Conservation (phyloP, 2,329 filamentous ascomycete genomes). For the Colletotrichum sp. region DNA sequence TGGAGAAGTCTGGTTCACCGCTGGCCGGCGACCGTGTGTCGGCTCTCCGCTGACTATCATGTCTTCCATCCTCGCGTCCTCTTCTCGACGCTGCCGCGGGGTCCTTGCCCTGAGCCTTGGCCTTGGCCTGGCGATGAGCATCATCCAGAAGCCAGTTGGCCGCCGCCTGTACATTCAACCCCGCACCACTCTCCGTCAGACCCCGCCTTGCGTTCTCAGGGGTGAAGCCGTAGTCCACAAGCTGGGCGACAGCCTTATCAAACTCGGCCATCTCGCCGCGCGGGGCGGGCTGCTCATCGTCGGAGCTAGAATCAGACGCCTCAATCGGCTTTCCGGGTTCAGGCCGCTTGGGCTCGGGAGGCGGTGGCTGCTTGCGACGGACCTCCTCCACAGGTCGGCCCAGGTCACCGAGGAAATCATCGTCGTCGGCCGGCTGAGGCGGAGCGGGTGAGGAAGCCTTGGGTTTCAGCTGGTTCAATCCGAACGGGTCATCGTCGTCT, state of each 20-base stretch:
- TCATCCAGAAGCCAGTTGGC: slow-evolving; percentile 91
- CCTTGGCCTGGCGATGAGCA: slow-evolving; percentile 83
- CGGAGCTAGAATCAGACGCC: slow-evolving; percentile 50
- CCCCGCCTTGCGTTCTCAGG: slow-evolving; percentile 83
- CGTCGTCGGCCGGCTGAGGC: slow-evolving; percentile 45
- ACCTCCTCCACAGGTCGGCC: slow-evolving; percentile 70
- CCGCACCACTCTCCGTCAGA: slow-evolving; percentile 79
- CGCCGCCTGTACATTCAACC: slow-evolving; percentile 82
- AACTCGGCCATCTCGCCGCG: slow-evolving; percentile 46
- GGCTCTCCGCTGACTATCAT: slow-evolving; percentile 31
- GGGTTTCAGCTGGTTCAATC: slow-evolving; percentile 68
- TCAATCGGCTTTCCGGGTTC: slow-evolving; percentile 64
- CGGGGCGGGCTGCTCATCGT: slow-evolving; percentile 43
- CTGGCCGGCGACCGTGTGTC: slow-evolving; percentile 62
- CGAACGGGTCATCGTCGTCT: slow-evolving; percentile 91
- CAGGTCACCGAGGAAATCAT: slow-evolving; percentile 71
- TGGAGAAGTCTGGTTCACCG: slow-evolving; percentile 76
- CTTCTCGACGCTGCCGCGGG: slow-evolving; percentile 45
- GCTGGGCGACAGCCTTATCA: slow-evolving; percentile 82
- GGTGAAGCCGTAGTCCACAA: slow-evolving; percentile 95
- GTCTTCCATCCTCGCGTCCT: slow-evolving; percentile 37
- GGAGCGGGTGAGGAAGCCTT: slow-evolving; percentile 34
- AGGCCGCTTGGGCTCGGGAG: slow-evolving; percentile 40
- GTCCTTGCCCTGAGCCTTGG: slow-evolving; percentile 65
- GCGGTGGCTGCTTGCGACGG: slow-evolving; percentile 48